phyloP scores from a whole-genome alignment of 1,139 yeast species.

The Diutina scorzettiae region DNA sequence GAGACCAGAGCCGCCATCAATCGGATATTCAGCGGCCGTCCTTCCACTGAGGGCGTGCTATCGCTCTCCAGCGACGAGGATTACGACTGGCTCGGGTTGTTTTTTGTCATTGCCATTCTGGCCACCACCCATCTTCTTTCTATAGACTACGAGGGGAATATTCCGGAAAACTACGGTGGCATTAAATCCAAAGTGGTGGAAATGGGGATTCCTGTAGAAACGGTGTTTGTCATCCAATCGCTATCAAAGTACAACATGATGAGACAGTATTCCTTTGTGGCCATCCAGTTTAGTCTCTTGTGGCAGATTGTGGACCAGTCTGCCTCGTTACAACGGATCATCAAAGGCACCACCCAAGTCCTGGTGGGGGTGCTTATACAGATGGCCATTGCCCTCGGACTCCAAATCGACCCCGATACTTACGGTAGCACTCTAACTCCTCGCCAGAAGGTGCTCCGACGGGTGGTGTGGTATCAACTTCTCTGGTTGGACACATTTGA shows the following conservation, averaged over 20 bases:
- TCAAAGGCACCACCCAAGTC: not conserved
- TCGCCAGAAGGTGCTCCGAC: constrained; percentile 8
- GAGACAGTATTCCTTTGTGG: not conserved
- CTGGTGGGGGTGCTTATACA: constrained; percentile 7
- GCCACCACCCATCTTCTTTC: not conserved
- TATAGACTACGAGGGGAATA: not conserved
- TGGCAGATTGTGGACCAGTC: not conserved
- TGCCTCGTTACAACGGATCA: not conserved
- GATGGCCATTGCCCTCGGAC: constrained; percentile 8
- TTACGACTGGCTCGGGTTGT: not conserved
- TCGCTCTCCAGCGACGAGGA: not conserved
- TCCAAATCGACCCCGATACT: constrained; percentile 10
- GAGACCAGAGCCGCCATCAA: not conserved
- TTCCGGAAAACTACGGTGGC: not conserved
- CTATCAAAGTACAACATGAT: not conserved
- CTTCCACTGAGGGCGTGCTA: not conserved
- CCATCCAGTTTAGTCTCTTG: not conserved
- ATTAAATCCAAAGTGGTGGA: not conserved
- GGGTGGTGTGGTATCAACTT: constrained; percentile 10
- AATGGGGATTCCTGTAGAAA: not conserved
- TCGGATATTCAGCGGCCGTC: not conserved
- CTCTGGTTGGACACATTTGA: constrained; percentile 8
- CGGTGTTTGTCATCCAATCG: not conserved
- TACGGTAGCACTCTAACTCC: constrained; percentile 6
- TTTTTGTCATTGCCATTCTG: not conserved